Evolutionary conservation across 257 asterid genomes (phyloP).

Genomic region (Solanum gandarillasii): DNA sequence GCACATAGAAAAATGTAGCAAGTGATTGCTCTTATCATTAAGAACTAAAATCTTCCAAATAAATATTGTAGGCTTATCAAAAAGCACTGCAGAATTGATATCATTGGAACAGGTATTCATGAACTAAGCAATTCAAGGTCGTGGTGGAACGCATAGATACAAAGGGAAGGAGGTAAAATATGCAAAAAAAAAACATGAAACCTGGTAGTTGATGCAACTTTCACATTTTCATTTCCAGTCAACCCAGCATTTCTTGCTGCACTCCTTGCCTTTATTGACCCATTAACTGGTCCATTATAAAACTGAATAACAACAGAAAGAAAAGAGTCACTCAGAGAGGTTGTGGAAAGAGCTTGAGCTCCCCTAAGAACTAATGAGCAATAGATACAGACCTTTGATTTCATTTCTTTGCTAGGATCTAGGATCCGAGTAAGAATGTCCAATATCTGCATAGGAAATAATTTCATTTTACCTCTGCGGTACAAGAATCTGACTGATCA

Average conservation of each 20-base stretch:
- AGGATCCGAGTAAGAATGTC: slow-evolving; percentile 68
- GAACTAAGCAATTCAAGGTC: neutral
- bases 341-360: neutral
- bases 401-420: slow-evolving; percentile 71
- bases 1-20: neutral
- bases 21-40: neutral
- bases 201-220: slow-evolving; percentile 35
- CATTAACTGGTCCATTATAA: slow-evolving; percentile 36
- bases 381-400: slow-evolving; percentile 40
- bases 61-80: neutral
- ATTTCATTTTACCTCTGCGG: neutral
- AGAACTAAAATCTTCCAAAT: neutral
- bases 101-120: neutral
- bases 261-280: slow-evolving; percentile 22
- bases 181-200: slow-evolving; percentile 19
- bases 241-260: slow-evolving; percentile 10
- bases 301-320: slow-evolving; percentile 29
- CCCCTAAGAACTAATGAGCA: neutral
- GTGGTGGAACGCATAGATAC: neutral
- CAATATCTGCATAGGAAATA: slow-evolving; percentile 42
- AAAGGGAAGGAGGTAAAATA: neutral
- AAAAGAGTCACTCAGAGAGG: slow-evolving; percentile 1
- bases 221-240: slow-evolving; percentile 12
- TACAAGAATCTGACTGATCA: neutral
- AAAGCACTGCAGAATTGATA: neutral